Evolutionary conservation across 768 basidiomycete genomes (phyloP), one percentile per base, ranked within the genome.

Genomic region (Antrodiella citrinella): DNA sequence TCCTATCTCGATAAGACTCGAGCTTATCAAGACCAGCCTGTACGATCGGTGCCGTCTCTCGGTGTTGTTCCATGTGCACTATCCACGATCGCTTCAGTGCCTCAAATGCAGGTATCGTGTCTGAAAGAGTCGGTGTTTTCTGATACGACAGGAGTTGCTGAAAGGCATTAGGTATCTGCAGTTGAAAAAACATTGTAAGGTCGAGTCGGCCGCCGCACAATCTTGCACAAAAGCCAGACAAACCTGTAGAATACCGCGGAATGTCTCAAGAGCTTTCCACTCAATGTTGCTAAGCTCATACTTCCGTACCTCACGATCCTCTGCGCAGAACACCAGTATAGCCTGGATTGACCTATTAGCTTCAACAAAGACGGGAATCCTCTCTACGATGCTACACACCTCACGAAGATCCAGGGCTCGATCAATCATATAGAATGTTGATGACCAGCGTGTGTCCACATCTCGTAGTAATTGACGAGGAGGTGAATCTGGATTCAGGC

Each of bases 391-490:
- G n/a, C n/a, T n/a, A n/a, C n/a, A n/a, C 49, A 49, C 45, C 45
- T 54, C 57, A 22, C 59, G 61, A 9, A 61, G 55, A 18, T 59
- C 51, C 0, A 67, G 44, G 18, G 60, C 49, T 2, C 60, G 54
- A 26, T 64, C 62, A 50, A 66, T 60, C 66, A 69, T 69, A 1
- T 62, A 39, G 26, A 57, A 67, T 2, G 56, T 67, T 19, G 68
- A 65, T 4, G 67, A 68, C 67, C 63, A 66, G 2, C 63, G 53
- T 3, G 57, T 57, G 13, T 67, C 63, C 2, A 67, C 57, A 45
- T 68, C 65, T 12, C 51, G 48, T 7, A 68, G 41, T 3, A 67
- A 50, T 13, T 52, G 45, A 22, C 26, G 26, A 19, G 40, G 39
- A 23, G 4, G n/a, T 43, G n/a, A n/a, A n/a, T 43, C 18, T 22